Base-by-base conservation (phyloP, 1,284 basidiomycete species). In the Sporisorium scitamineum region DNA sequence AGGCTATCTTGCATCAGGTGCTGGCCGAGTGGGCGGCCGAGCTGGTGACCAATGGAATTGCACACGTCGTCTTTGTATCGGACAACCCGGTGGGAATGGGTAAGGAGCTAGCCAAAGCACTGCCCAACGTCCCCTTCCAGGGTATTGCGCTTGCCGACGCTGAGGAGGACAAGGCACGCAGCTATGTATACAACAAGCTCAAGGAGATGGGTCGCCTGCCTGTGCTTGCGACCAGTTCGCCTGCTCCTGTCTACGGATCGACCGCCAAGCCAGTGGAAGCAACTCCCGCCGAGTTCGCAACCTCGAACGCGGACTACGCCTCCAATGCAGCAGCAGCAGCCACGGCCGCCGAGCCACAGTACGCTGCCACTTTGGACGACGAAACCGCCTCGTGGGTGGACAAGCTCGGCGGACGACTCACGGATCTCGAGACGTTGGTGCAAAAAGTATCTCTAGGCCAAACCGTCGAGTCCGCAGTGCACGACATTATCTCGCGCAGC, bases 31-130 rank as follows among this genome's bases (percentile, higher is more conserved):
- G 96, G 96, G 92, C 90, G 4, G 93, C 94, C 0, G 89, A 88
- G 14, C 55, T 83, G n/a, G 78, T 79, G 22, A 70, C 72, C 18
- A 71, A 56, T 6, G 68, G 90, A 90, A 88, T 94, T 60, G 96
- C 96, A 0, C 96, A 99, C 85, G 94, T 97, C 44, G 88, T 99
- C 52, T 91, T 98, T 48, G 88, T 95, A 37, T 93, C 93, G 77
- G 94, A 98, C 84, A 95, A 95, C 78, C 90, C 92, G 26, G 94
- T 95, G 75, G 92, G 94, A 58, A 89, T 79, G 76, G 64, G 90
- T 1, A 97, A 95, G 85, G 89, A 90, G 26, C 87, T 98, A 10
- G 91, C 93, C 0, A 92, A 92, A 88, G 95, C 94, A 4, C 88
- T 98, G 7, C 93, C 94, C 0, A 91, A 93, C 10, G 94, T 93